These are phyloP conservation scores for Podospora fimiseda DNA, from an alignment of 495 filamentous ascomycete species.

Conservation along the genomic window DNA sequence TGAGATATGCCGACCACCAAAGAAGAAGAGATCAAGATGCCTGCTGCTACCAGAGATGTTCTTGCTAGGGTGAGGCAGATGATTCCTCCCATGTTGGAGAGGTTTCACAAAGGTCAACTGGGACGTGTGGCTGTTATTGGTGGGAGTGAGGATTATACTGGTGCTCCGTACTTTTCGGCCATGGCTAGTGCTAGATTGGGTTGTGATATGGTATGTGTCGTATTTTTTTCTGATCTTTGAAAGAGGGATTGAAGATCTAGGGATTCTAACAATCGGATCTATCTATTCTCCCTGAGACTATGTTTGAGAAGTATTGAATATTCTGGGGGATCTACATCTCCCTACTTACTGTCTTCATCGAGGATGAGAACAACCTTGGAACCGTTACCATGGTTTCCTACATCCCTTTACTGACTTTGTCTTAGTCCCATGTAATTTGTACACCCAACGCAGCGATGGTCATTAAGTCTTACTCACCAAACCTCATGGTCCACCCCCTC, in stretches of 20 bases:
- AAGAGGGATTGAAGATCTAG: too few relatives aligned
- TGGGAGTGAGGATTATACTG: slow-evolving; percentile 92
- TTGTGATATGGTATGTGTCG: slow-evolving; percentile 64
- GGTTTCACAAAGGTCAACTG: slow-evolving; percentile 94
- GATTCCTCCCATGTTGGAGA: slow-evolving; percentile 90
- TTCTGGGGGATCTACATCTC: background rate
- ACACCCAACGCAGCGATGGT: slow-evolving; percentile 81
- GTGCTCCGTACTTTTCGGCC: slow-evolving; percentile 95
- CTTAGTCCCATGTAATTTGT: slow-evolving; percentile 91
- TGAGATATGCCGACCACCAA: too few relatives aligned
- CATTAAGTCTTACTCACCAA: slow-evolving; percentile 96
- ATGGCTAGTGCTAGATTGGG: slow-evolving; percentile 89
- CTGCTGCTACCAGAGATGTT: slow-evolving; percentile 52
- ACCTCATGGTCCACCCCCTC: slow-evolving; percentile 96
- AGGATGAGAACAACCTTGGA: background rate
- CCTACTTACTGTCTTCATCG: slow-evolving; percentile 3
- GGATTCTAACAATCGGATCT: too few relatives aligned
- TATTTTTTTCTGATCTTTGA: background rate
- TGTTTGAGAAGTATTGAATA: background rate
- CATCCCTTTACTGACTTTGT: background rate
- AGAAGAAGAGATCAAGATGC: slow-evolving; percentile 34
- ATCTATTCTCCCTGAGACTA: too few relatives aligned
- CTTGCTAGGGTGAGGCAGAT: slow-evolving; percentile 80
- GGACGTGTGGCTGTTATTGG: slow-evolving; percentile 92
- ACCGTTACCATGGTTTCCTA: too few relatives aligned